Conservation (phyloP, 345 rosid genomes). For the Carallia brachiata region DNA sequence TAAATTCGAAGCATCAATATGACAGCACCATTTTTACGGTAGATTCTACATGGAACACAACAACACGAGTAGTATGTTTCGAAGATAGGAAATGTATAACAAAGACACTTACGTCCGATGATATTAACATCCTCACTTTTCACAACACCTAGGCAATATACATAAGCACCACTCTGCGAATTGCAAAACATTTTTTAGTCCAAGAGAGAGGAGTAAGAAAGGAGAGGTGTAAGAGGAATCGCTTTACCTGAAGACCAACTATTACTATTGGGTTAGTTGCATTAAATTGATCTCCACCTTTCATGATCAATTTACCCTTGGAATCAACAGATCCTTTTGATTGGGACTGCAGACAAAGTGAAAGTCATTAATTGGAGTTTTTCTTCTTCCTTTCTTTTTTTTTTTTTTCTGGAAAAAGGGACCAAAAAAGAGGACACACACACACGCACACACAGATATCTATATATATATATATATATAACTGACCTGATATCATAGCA, state of each 20-base stretch:
- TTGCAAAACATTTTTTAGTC: conserved; percentile 13
- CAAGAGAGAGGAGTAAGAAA: conserved; percentile 4
- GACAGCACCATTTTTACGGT: background rate
- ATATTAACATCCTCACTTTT: conserved; percentile 65
- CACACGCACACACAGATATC: too few species aligned
- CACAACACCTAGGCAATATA: conserved; percentile 72
- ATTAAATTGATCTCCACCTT: conserved; percentile 60
- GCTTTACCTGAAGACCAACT: conserved; percentile 39
- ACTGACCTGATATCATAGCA: conserved; percentile 71
- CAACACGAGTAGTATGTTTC: background rate
- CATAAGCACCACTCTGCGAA: conserved; percentile 37
- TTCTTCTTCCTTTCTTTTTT: too few species aligned
- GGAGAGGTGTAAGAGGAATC: background rate
- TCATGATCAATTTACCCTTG: conserved; percentile 66
- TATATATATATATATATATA: background rate
- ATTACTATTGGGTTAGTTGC: conserved; percentile 50
- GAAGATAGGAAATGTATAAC: background rate
- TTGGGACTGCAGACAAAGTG: conserved; percentile 11
- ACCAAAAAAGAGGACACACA: background rate
- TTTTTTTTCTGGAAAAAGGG: background rate
- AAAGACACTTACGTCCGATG: conserved; percentile 79
- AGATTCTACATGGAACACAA: background rate
- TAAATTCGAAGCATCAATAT: too few species aligned
- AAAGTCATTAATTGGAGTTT: conserved; percentile 1
- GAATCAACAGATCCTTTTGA: conserved; percentile 14